Evolutionary conservation across 2,329 filamentous ascomycete species (phyloP), one percentile per base, ranked within the genome.

Genomic region (Septoria petroselini): DNA sequence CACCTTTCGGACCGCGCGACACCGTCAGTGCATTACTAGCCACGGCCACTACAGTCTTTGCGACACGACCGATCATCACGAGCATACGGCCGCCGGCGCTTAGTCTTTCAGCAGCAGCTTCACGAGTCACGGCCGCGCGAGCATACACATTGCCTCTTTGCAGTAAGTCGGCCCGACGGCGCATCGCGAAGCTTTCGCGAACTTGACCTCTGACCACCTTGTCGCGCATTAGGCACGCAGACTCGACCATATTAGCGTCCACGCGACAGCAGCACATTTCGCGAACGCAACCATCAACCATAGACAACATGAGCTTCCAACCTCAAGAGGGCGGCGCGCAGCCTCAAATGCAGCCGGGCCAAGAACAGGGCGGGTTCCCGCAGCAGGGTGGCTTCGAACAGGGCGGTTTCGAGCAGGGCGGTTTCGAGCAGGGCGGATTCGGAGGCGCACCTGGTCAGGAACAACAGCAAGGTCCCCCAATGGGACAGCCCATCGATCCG

Each of bases 261-360:
- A 53, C 54, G 50, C 54, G 52, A 58, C 56, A 48, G 38, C 47
- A 46, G 33, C 49, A 52, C 46, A 55, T 49, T 48, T 45, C 23
- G 48, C 52, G 37, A 48, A 39, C 41, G 21, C 35, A 38, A 41
- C 31, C 45, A 30, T 29, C 48, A 37, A 45, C 30, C 44, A 35
- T 40, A 41, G 51, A 54, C 68, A 78, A 59, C 51, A 85, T 85
- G 83, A 83, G 80, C 67, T 85, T 83, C 73, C 78, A 80, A 56
- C 81, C 81, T 69, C 83, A 81, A 70, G 81, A 84, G 63, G 74
- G 77, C 58, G 83, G 80, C 69, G 63, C 59, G 41, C 79, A 78
- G 65, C 78, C 78, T 67, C 81, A 82, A 68, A 78, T 79, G 60
- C 61, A 63, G 42, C 52, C 52, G 27, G 56, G 54, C 27, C 55